Evolutionary conservation across 306 rosid species (phyloP).

Genomic region (Datisca glomerata): DNA sequence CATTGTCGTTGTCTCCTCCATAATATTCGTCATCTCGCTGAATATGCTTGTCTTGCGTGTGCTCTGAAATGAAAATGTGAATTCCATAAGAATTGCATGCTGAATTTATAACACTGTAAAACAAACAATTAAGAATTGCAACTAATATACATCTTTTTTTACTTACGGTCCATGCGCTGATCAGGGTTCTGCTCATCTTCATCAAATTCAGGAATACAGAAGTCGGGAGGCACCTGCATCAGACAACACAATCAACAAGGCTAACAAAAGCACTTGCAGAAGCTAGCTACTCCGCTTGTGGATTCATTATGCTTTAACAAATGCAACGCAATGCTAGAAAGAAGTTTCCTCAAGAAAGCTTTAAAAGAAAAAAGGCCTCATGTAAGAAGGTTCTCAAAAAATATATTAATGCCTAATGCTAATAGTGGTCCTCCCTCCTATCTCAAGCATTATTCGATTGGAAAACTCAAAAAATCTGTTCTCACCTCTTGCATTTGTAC

Average conservation of each 20-base stretch:
- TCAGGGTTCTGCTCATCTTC: slow-evolving; percentile 96
- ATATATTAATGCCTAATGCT: too few species aligned
- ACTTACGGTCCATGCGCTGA: slow-evolving; percentile 89
- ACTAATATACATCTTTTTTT: background rate
- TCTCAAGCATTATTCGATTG: too few species aligned
- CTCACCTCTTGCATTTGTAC: slow-evolving; percentile 99
- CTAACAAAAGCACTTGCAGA: slow-evolving; percentile 1
- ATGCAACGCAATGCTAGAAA: too few species aligned
- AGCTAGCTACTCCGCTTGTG: too few species aligned
- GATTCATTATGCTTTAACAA: too few species aligned
- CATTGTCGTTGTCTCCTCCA: slow-evolving; percentile 85
- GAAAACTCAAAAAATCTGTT: too few species aligned
- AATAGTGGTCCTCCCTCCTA: too few species aligned
- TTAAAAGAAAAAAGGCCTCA: too few species aligned
- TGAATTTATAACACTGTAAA: background rate
- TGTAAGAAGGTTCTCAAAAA: too few species aligned
- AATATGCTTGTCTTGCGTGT: slow-evolving; percentile 82
- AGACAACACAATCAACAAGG: background rate
- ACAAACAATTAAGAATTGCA: background rate
- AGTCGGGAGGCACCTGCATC: slow-evolving; percentile 89
- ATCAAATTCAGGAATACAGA: slow-evolving; percentile 82
- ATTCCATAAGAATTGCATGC: slow-evolving; percentile 1
- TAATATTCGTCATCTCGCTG: slow-evolving; percentile 92
- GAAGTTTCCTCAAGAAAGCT: too few species aligned
- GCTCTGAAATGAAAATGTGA: slow-evolving; percentile 35